Evolutionary conservation across 768 basidiomycete species (phyloP), one percentile per base, ranked within the genome.

Genomic region (Tulasnella sp.): DNA sequence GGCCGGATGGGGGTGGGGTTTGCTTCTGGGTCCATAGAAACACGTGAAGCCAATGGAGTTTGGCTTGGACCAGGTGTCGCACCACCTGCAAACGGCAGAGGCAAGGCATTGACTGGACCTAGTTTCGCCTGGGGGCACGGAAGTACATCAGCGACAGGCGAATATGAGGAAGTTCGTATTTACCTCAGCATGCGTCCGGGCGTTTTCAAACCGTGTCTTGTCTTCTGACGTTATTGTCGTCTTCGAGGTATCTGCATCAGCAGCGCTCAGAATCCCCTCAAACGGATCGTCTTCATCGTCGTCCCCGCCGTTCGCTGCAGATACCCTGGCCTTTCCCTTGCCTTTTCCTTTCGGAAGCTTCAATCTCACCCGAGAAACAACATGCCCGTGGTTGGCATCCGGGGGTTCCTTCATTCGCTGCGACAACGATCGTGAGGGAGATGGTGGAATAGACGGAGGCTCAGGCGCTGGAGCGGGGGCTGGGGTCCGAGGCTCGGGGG

Each of bases 161-260:
- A 59, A 57, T 36, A 46, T 29, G 39, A 60, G 62, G 48, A 65
- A 48, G 36, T 52, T 57, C 21, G 61, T 32, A 15, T 65, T 14
- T 63, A 89, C 88, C 72, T 97, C 92, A 21, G 86, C 87, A 11
- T 72, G 66, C n/a, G 74, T 63, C 50, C 83, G 74, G 64, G 83
- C 86, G 58, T 75, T 73, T 62, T 91, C 86, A 66, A 87, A 97
- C 49, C 77, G 74, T 46, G 73, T 66, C 64, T 83, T 81, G 67
- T 94, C 91, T 4, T 63, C 62, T 29, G 70, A 69, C 3, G 69
- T 67, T 25, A 93, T 84, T 0, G 68, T 67, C 6, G 91, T 90
- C 65, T 79, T 82, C 19, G 74, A 70, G 41, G 77, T 82, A 65
- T 90, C 88, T 34, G 88, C 78, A 54, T 94, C 85, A 15, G 73